Evolutionary conservation across 495 filamentous ascomycete species (phyloP), one percentile per base, ranked within the genome.

Genomic region (Trypethelium eluteriae): DNA sequence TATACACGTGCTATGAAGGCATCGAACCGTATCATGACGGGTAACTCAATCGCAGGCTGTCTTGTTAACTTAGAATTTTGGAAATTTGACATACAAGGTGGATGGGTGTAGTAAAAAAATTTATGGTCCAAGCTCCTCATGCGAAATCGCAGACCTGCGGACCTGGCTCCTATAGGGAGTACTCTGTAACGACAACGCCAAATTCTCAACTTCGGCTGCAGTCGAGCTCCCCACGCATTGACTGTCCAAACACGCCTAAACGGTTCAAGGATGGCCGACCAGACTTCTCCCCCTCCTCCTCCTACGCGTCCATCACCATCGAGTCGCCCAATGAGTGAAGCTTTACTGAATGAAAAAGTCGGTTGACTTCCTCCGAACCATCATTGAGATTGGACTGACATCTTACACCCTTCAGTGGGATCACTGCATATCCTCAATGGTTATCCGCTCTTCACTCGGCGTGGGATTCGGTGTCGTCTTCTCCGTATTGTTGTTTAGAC

Each of bases 381-480:
- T 10, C 36, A 14, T 59, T n/a, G n/a, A 63, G 2, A n/a, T 16
- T 4, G 4, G 3, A n/a, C 62, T 41, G 16, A 59, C 50, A 39
- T n/a, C 39, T 59, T 7, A 25, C 25, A 25, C 14, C 12, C 64
- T 56, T 10, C 64, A 99, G 95, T 99, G 94, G 94, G 94, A 99
- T 78, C 91, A 88, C 78, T 96, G 93, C 77, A 87, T 98, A 77
- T 96, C 94, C 70, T 96, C 93, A 73, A 84, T 96, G 79, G 84
- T 98, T 74, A 93, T 98, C 81, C 92, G 94, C 76, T 96, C 92
- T 65, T 86, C 89, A 62, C 85, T 99, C 76, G 94, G 94, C 71
- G 86, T 96, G 71, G 90, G 88, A 65, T 97, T 98, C 80, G 94
- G 94, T 79, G 88, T 98, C 76, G 89, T 98, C 77, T 98, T 99